phyloP scores from a whole-genome alignment of 768 basidiomycete species.

The Rhizopogon vinicolor region DNA sequence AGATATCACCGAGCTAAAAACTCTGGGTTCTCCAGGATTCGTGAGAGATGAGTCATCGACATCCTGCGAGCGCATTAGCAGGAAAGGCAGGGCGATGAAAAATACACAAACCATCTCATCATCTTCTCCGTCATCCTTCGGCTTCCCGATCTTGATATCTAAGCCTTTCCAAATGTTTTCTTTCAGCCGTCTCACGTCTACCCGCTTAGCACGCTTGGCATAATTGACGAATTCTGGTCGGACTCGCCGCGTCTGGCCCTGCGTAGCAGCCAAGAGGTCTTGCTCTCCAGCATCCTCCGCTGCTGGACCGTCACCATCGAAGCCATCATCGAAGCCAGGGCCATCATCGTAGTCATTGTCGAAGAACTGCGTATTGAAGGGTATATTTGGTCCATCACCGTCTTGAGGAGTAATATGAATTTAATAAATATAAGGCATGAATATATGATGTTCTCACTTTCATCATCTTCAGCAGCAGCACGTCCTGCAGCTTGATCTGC shows the following conservation, averaged over 20 bases:
- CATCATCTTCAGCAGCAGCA: slow-evolving; percentile 50
- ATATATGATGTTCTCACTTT: slow-evolving; percentile 39
- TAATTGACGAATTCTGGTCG: slow-evolving; percentile 90
- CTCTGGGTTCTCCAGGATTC: slow-evolving; percentile 60
- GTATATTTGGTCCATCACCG: slow-evolving; percentile 51
- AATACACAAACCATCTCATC: slow-evolving; percentile 49
- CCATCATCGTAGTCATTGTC: slow-evolving; percentile 86
- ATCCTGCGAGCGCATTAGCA: slow-evolving; percentile 35
- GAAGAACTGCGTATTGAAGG: slow-evolving; percentile 97
- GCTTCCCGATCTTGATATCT: slow-evolving; percentile 59
- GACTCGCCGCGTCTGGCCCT: slow-evolving; percentile 70
- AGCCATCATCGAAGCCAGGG: slow-evolving; percentile 60
- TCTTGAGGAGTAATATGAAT: slow-evolving; percentile 22
- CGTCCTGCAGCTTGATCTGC: slow-evolving; percentile 72
- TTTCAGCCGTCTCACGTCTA: slow-evolving; percentile 94
- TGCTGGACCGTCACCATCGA: slow-evolving; percentile 41
- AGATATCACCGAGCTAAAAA: slow-evolving; percentile 79
- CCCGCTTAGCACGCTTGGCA: slow-evolving; percentile 91
- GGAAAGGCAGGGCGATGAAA: neutral
- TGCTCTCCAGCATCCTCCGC: slow-evolving; percentile 71
- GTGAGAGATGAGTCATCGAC: slow-evolving; percentile 49
- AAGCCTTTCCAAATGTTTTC: slow-evolving; percentile 97
- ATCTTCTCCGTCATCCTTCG: slow-evolving; percentile 32
- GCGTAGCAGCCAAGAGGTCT: slow-evolving; percentile 82
- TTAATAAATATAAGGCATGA: slow-evolving; percentile 2